Evolutionary conservation across 2,329 filamentous ascomycete genomes (phyloP), one percentile per base, ranked within the genome.

Genomic region (Exophiala xenobiotica): DNA sequence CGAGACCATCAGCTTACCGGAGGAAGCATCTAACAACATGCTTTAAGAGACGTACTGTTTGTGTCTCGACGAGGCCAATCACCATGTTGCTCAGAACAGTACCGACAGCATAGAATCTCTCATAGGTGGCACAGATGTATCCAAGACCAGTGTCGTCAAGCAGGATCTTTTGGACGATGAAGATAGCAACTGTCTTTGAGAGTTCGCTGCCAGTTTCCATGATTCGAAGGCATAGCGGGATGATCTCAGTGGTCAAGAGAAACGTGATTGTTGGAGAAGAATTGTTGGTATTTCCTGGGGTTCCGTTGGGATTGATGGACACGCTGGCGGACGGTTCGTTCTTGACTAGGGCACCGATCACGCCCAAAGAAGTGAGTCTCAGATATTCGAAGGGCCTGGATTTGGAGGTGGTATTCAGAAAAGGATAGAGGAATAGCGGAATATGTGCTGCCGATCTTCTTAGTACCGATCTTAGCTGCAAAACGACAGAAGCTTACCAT

Each of bases 11-110:
- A 24, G 74, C 83, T 63, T 76, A 95, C 90, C 93, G 83, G 66
- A 99, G 80, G 70, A 99, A 99, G 74, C 93, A 99, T 61, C 93
- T 81, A 26, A 99, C 93, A 51, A 99, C 93, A 68, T 99, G 93
- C 80, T 99, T 99, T 19, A 99, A 82, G 40, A 99, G 78, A 46
- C 93, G 82, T 23, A 95, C 93, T 1, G 93, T 99, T 73, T 99
- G 93, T 67, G 96, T 92, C 71, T 99, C 93, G 31, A 97, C 93
- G 29, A 99, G 81, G 73, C 97, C 92, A 46, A 87, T 90, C 51
- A 99, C 93, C 93, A 99, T 99, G 68, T 97, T 99, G 75, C 90
- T 96, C 31, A 99, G 77, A 4, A 99, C 93, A 1, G 93, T 99
- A 4, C 93, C 93, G 4, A 99, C 93, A 6, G 93, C 93, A 63